Evolutionary conservation across 371 early-diverging fungal species (phyloP), one percentile per base, ranked within the genome.

Genomic region (Mortierella sp.): DNA sequence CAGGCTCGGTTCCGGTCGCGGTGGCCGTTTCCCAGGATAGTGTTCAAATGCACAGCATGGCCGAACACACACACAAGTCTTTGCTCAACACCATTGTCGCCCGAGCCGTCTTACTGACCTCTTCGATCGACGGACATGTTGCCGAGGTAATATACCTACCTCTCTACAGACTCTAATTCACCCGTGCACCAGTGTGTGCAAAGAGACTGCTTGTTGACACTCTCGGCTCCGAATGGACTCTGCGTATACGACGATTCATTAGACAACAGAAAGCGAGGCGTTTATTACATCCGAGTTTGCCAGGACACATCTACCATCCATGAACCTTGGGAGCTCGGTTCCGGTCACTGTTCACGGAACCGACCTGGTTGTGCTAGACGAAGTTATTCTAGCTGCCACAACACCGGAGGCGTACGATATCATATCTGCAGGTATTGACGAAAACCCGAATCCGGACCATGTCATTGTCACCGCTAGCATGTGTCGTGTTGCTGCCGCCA

Each of bases 341-440:
- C 56, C 63, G 22, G 61, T 79, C 59, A 53, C 54, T 19, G 31
- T 91, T 5, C 79, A 82, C 48, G 63, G 70, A n/a, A 81, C 84
- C 3, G 71, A 82, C 46, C 64, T 87, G 41, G 83, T 90, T 19
- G 88, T 86, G 52, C 72, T 91, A 51, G 85, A 88, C 56, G 89
- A 90, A 60, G 53, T 90, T 19, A 85, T 90, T 48, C 49, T 92
- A 50, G 90, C 87, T 24, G 91, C 91, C 24, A 73, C 85, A 57
- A 83, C 86, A 28, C 29, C 78, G 8, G 70, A 66, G 10, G 84
- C 90, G n/a, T 90, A 83, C 74, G 79, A 80, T 37, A 73, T 57
- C 60, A 85, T 86, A 12, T 80, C 83, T 39, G 54, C 81, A 76
- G 86, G 90, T 87, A 83, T 49, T n/a, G 34, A 7, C 34, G 34